Percentiles rank a stretch among this genome's conserved stretches.
phyloP scores from a whole-genome alignment of 2,329 filamentous ascomycete genomes.

The Colletotrichum musae region DNA sequence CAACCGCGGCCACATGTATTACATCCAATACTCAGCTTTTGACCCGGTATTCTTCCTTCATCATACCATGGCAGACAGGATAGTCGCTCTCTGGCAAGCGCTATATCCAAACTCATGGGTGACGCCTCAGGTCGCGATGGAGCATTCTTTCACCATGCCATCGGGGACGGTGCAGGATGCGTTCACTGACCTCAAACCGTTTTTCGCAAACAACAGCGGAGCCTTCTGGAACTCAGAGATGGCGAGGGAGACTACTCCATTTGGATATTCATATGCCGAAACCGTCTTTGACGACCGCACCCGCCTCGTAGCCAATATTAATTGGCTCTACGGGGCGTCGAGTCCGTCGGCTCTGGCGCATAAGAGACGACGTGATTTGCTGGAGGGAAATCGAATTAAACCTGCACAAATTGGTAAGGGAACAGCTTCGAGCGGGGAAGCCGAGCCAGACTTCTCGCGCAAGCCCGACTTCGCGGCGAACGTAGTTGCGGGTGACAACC shows the following conservation, averaged over 20 bases:
- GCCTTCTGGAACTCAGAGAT: slow-evolving; percentile 78
- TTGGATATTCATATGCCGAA: slow-evolving; percentile 85
- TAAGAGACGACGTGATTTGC: slow-evolving; percentile 8
- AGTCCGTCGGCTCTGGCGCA: slow-evolving; percentile 45
- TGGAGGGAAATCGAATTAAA: neutral
- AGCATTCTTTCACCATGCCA: slow-evolving; percentile 73
- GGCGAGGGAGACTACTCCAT: slow-evolving; percentile 70
- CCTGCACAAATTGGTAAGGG: slow-evolving; percentile 40
- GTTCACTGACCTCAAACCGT: slow-evolving; percentile 75
- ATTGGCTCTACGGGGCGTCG: slow-evolving; percentile 58
- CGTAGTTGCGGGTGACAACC: slow-evolving; percentile 45
- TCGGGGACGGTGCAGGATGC: slow-evolving; percentile 68
- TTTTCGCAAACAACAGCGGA: slow-evolving; percentile 70
- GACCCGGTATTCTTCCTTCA: slow-evolving; percentile 87
- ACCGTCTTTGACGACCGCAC: slow-evolving; percentile 56
- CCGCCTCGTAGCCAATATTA: slow-evolving; percentile 68
- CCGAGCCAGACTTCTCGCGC: slow-evolving; percentile 20
- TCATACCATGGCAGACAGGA: slow-evolving; percentile 81
- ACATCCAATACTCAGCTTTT: slow-evolving; percentile 80
- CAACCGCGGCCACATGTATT: slow-evolving; percentile 77
- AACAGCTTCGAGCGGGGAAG: neutral
- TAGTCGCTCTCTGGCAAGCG: slow-evolving; percentile 83
- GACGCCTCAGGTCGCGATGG: slow-evolving; percentile 66
- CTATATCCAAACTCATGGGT: slow-evolving; percentile 80
- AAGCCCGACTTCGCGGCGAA: slow-evolving; percentile 17